Percentiles rank a stretch among this genome's conserved stretches.
phyloP scores from a whole-genome alignment of 495 filamentous ascomycete species.

The Daldinia concentrica region DNA sequence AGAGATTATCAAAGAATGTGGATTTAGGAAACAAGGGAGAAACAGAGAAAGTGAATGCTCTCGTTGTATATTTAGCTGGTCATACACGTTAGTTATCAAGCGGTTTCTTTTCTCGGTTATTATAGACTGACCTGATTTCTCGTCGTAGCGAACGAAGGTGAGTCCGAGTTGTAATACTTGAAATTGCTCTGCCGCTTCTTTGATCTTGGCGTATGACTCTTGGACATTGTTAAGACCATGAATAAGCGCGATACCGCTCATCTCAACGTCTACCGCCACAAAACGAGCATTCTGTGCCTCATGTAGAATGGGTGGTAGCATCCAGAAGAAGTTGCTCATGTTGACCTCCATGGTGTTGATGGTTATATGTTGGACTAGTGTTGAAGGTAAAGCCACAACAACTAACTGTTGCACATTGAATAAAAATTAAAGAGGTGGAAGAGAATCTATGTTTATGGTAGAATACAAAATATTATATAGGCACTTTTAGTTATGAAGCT shows the following conservation, averaged over 20 bases:
- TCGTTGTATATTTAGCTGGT: slow-evolving; percentile 49
- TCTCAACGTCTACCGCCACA: slow-evolving; percentile 78
- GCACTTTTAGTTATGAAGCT: neutral
- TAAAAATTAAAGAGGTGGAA: neutral
- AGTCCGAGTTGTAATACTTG: slow-evolving; percentile 81
- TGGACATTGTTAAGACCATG: slow-evolving; percentile 53
- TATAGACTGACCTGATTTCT: slow-evolving; percentile 49
- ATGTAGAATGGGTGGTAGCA: slow-evolving; percentile 67
- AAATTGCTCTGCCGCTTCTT: slow-evolving; percentile 72
- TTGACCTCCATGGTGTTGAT: slow-evolving; percentile 70
- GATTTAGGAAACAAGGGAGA: slow-evolving; percentile 57
- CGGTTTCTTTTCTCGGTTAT: neutral
- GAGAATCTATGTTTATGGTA: neutral
- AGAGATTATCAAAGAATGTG: slow-evolving; percentile 6
- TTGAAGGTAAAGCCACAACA: neutral
- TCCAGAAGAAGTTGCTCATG: slow-evolving; percentile 59
- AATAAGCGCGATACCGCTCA: slow-evolving; percentile 69
- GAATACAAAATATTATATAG: neutral
- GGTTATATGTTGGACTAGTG: neutral
- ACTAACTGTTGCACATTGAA: neutral
- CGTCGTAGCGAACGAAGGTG: slow-evolving; percentile 67
- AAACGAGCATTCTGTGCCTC: slow-evolving; percentile 70
- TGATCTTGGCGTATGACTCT: slow-evolving; percentile 71
- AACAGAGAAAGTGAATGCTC: slow-evolving; percentile 75
- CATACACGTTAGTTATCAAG: neutral